Conservation (phyloP, 1,139 yeast species). For the Yamadazyma atlantica region DNA sequence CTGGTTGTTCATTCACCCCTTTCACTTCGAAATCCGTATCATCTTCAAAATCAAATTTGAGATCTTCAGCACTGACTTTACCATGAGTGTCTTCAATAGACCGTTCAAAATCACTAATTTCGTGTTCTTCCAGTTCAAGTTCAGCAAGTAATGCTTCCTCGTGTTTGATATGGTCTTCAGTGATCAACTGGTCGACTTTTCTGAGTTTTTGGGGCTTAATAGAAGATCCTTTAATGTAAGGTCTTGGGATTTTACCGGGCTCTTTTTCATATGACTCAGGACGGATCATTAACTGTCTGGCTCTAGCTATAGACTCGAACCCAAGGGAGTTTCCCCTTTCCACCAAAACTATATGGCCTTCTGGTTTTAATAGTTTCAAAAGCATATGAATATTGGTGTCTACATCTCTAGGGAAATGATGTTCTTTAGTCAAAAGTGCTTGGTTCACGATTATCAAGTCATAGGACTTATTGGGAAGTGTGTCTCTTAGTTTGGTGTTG, state of each 20-base stretch:
- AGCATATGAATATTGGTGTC: slow-evolving; percentile 67
- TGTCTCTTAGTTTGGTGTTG: slow-evolving; percentile 52
- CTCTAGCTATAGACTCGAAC: slow-evolving; percentile 84
- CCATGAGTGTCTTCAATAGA: slow-evolving; percentile 24
- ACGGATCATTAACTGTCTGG: slow-evolving; percentile 83
- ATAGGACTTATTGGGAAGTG: slow-evolving; percentile 52
- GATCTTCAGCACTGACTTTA: slow-evolving; percentile 39
- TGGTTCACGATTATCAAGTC: slow-evolving; percentile 87
- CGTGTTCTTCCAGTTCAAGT: slow-evolving; percentile 18
- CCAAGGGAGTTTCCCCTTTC: slow-evolving; percentile 93
- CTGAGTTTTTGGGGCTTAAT: slow-evolving; percentile 40
- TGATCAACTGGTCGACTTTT: slow-evolving; percentile 36
- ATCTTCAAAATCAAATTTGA: slow-evolving; percentile 50
- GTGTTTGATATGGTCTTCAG: slow-evolving; percentile 32
- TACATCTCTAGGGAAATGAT: slow-evolving; percentile 67
- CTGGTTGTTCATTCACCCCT: slow-evolving; percentile 20
- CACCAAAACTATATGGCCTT: slow-evolving; percentile 73
- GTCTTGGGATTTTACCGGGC: slow-evolving; percentile 67
- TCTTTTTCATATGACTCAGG: slow-evolving; percentile 67
- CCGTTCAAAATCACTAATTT: slow-evolving; percentile 15
- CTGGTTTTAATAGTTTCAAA: slow-evolving; percentile 63
- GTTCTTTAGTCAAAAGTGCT: slow-evolving; percentile 63
- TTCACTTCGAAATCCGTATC: slow-evolving; percentile 40
- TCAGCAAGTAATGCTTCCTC: slow-evolving; percentile 32
- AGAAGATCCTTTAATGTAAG: slow-evolving; percentile 57